Base-by-base conservation (phyloP, 768 basidiomycete species). In the Tylopilus cervinicoccineus region DNA sequence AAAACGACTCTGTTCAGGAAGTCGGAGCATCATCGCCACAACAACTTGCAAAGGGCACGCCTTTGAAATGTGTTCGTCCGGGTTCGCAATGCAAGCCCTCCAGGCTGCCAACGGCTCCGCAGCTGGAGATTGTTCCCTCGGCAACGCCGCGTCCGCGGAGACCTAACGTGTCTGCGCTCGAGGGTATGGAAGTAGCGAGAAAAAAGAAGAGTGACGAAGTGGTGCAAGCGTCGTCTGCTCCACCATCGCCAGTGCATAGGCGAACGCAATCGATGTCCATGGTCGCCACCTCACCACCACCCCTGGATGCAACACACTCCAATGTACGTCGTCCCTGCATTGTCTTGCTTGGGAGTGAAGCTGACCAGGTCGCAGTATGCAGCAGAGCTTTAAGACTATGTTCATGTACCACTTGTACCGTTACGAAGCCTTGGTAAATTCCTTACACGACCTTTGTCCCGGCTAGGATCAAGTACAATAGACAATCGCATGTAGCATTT, bases 241-340 rank as follows among this genome's bases (percentile, higher is more conserved):
- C 57, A 6, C 42, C 50, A 4, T 51, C 59, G 4, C 55, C 46
- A 3, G 51, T 46, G 6, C 65, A 57, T 26, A 41, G 65, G 45
- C 65, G 65, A 17, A 53, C 67, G 26, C 63, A 33, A 28, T 67
- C 65, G 0, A 51, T 67, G 62, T 47, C 65, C 4, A 63, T 52
- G 51, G 57, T 64, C 14, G 44, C 32, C 36, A 52, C 43, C 2
- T 53, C 64, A 4, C 54, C 62, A 11, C 28, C 44, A 26, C 32
- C 53, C 9, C 36, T 42, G 46, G 44, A 58, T 24, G 38, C 46
- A 9, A 36, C 49, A 16, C 51, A 53, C 17, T 23, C 57, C 33
- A 57, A 26, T 14, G 60, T 63, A 26, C 39, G 62, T 58, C 10
- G 12, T 13, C 10, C 19, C 8, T 4, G 17, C 31, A 5, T 40